These are phyloP conservation scores for Fusarium oligoseptatum DNA, from an alignment of 2,329 filamentous ascomycete species.

Conservation along the genomic window DNA sequence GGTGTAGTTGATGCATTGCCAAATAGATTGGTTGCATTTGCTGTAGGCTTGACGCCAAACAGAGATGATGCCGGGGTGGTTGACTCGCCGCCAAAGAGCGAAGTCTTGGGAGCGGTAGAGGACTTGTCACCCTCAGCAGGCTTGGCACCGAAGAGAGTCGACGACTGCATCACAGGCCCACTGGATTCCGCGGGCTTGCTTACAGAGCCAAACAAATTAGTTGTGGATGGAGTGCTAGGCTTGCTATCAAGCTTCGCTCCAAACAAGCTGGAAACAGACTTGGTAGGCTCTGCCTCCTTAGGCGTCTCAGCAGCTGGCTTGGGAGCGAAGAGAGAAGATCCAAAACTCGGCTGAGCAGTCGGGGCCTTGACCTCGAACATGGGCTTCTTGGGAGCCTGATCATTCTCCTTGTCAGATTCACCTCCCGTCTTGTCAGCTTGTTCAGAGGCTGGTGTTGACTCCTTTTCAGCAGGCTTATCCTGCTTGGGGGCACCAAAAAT, in stretches of 20 bases:
- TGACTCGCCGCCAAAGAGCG: conserved; percentile 49
- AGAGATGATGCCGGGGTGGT: conserved; percentile 32
- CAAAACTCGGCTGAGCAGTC: conserved; percentile 47
- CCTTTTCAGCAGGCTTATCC: conserved; percentile 47
- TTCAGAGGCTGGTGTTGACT: conserved; percentile 42
- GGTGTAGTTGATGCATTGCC: conserved; percentile 44
- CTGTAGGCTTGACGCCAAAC: conserved; percentile 46
- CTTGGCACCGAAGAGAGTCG: conserved; percentile 54
- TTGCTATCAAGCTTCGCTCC: conserved; percentile 53
- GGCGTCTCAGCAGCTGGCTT: conserved; percentile 50
- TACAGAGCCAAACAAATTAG: conserved; percentile 55
- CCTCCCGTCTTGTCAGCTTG: conserved; percentile 51
- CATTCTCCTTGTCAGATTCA: conserved; percentile 62
- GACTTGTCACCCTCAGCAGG: conserved; percentile 48
- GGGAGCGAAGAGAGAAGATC: conserved; percentile 50
- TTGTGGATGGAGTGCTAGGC: conserved; percentile 40
- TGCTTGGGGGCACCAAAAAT: conserved; percentile 54
- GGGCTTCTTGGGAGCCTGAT: conserved; percentile 52
- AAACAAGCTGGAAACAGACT: conserved; percentile 52
- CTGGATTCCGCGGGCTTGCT: conserved; percentile 50
- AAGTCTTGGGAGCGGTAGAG: conserved; percentile 36
- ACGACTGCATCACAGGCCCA: conserved; percentile 45
- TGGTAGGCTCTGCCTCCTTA: conserved; percentile 47
- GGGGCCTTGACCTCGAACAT: conserved; percentile 50
- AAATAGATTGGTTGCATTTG: conserved; percentile 49